Conservation (phyloP, 805 yeast genomes). For the Kodamaea neixiangensis region DNA sequence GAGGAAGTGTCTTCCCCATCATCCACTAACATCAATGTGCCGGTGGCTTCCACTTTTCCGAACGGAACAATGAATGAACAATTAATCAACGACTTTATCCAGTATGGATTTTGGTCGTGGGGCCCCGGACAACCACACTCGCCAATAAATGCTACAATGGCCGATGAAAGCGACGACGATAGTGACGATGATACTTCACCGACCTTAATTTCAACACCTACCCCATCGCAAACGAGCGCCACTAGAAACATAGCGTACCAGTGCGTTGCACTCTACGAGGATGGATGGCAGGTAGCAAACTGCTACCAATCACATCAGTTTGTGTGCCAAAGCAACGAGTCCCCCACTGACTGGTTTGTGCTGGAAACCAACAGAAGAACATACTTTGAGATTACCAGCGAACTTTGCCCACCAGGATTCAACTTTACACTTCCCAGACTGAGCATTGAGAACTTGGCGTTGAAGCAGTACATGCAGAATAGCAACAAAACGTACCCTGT, state of each 20-base stretch:
- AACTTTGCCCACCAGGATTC: slow-evolving; percentile 36
- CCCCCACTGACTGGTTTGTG: slow-evolving; percentile 21
- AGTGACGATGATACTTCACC: slow-evolving; percentile 1
- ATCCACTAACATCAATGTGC: neutral
- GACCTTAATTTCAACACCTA: neutral
- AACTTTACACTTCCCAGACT: slow-evolving; percentile 35
- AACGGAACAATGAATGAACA: neutral
- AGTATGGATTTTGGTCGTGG: slow-evolving; percentile 73
- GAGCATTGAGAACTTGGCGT: slow-evolving; percentile 35
- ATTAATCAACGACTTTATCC: slow-evolving; percentile 21
- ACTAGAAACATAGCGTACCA: slow-evolving; percentile 29
- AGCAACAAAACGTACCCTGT: slow-evolving; percentile 36
- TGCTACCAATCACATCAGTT: slow-evolving; percentile 58
- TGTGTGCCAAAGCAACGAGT: slow-evolving; percentile 52
- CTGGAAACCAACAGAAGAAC: slow-evolving; percentile 9
- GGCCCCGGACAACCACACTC: slow-evolving; percentile 52
- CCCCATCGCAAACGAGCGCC: neutral
- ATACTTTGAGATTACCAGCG: slow-evolving; percentile 48
- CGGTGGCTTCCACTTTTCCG: neutral
- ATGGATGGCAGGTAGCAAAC: slow-evolving; percentile 66
- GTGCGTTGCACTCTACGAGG: slow-evolving; percentile 41
- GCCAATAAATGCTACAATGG: slow-evolving; percentile 33
- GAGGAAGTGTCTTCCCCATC: neutral
- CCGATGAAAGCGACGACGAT: neutral
- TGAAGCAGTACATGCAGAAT: slow-evolving; percentile 28